Evolutionary conservation across 2,329 filamentous ascomycete species (phyloP), one percentile per base, ranked within the genome.

Genomic region (Sarocladium oryzae): DNA sequence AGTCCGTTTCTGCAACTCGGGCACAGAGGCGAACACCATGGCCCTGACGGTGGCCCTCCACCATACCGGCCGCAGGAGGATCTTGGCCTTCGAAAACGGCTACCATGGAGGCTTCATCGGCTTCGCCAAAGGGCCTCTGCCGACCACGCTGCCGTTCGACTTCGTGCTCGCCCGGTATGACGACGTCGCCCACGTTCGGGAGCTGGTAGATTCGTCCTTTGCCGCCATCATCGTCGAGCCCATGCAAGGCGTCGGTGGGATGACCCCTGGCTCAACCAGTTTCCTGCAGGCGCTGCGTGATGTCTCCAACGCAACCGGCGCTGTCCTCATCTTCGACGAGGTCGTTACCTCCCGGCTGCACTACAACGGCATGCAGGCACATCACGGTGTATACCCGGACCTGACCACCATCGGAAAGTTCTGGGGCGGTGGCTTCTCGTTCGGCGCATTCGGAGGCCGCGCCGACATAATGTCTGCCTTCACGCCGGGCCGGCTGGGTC

Each of bases 321-420:
- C 78, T 0, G 53, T 88, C 1, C 75, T 89, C 56, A 81, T 89
- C 32, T 68, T 86, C 13, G 85, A 89, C 61, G 85, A 89, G 64
- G 84, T 88, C 5, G 84, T 86, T 76, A 86, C 84, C 0, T 84
- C 79, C 3, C 73, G 84, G 2, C 65, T 86, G 24, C 60, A 59
- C 3, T 68, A 68, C 2, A 66, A 71, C 6, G 82, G 84, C 1
- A 61, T 82, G 2, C 21, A 28, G 7, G 70, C 74, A 5, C 59
- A 63, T 2, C 53, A 69, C 23, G 69, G 65, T 2, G 60, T 84
- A 7, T 67, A 65, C 2, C 82, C 84, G 0, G 84, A 87, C 58
- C 61, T 87, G 50, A 81, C 76, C 40, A 83, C 81, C 0, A 63
- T 86, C 36, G 84, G 84, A 0, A 88, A 87, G 59, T 86, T 78